Evolutionary conservation across 78 protist species (phyloP), one percentile per base, ranked within the genome.

Genomic region (Blattamonas nauphoetae): DNA sequence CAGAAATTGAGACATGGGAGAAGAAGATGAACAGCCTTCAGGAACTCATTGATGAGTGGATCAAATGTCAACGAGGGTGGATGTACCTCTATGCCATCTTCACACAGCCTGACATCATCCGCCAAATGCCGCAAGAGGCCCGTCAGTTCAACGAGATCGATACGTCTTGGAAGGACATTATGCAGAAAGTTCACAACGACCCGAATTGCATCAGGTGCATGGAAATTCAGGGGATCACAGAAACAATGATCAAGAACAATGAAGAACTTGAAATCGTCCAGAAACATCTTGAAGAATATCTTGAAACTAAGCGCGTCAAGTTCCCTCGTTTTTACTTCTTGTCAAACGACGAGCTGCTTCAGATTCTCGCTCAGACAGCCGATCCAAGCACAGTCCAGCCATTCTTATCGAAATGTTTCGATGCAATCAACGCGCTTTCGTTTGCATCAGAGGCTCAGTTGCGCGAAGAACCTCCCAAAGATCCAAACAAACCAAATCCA

Each of bases 261-360:
- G 3, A 42, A 29, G 1, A 2, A 1, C 45, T 94, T 45, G 96
- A 93, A 43, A 43, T 81, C 86, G 87, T 93, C 45, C 94, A 93
- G 43, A 91, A 92, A 89, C 3, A 34, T 0, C 85, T 95, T 3
- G 95, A 95, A 71, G 93, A 93, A 32, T 93, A 93, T 32, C 90
- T 94, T 11, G 95, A 94, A 87, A 87, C 88, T 3, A 93, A 93
- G 91, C 85, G 97, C 0, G 33, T 0, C 1, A 86, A 88, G 0
- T 95, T 95, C 88, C 91, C 96, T 38, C 90, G 95, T 41, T 95
- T 95, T 86, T 93, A 92, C 78, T 93, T 93, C 93, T 86, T 94
- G 21, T 93, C 95, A 34, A 89, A 93, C 84, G 93, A 91, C 80
- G 93, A 93, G 44, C 81, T 92, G 42, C 84, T 94, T 38, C 91